Conservation (phyloP, 345 rosid genomes). For the Brassica rapa region DNA sequence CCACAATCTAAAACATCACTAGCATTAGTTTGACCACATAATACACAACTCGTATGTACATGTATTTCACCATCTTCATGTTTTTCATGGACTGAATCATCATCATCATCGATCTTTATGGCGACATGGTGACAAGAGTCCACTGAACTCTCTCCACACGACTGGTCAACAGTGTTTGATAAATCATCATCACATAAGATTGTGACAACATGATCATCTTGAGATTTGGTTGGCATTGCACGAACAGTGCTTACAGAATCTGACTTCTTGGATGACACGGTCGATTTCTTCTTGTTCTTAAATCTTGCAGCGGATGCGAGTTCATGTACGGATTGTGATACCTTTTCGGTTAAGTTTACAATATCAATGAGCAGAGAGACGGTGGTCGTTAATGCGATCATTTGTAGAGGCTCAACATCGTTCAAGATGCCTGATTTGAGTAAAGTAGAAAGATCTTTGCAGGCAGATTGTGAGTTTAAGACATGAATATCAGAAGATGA, state of each 20-base stretch:
- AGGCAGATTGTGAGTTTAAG: conserved; percentile 46
- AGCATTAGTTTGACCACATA: not conserved
- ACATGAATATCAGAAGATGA: conserved; percentile 45
- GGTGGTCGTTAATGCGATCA: conserved; percentile 51
- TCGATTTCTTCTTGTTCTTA: conserved; percentile 34
- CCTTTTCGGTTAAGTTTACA: conserved; percentile 48
- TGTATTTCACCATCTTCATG: conserved; percentile 29
- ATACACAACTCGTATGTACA: conserved; percentile 15
- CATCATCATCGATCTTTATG: conserved; percentile 26
- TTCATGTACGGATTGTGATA: conserved; percentile 51
- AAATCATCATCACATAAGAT: conserved; percentile 24
- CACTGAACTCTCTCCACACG: conserved; percentile 24
- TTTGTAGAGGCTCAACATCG: conserved; percentile 45
- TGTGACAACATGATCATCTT: conserved; percentile 27
- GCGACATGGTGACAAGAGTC: conserved; percentile 27
- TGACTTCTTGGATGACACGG: conserved; percentile 32
- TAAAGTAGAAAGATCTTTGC: conserved; percentile 46
- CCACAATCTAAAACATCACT: conserved; percentile 8
- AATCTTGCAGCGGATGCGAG: conserved; percentile 60
- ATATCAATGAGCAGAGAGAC: conserved; percentile 62
- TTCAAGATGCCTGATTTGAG: conserved; percentile 50
- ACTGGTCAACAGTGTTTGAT: conserved; percentile 10
- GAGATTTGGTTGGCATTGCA: conserved; percentile 1
- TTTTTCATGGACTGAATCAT: conserved; percentile 21
- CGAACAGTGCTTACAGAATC: not conserved